phyloP scores from a whole-genome alignment of 768 basidiomycete species.

The Trametes cinnabarina region DNA sequence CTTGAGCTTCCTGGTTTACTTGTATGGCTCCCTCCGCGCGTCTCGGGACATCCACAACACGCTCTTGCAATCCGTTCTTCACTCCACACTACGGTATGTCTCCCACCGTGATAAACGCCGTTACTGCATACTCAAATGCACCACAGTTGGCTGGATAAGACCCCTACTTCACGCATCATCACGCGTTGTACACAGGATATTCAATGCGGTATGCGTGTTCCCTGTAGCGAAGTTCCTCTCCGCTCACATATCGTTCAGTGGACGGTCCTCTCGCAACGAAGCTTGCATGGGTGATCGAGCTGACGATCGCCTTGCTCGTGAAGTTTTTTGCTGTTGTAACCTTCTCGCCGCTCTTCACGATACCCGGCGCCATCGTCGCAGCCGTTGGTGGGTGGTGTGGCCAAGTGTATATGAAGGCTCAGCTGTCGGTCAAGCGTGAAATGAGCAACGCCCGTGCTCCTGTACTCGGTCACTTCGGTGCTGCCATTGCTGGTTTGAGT shows the following conservation, averaged over 20 bases:
- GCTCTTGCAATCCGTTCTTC: conserved; percentile 30
- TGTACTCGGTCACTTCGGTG: conserved; percentile 51
- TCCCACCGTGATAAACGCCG: too few species aligned
- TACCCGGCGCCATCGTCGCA: conserved; percentile 38
- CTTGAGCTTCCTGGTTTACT: conserved; percentile 22
- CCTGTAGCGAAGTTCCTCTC: not conserved
- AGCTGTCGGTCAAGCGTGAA: conserved; percentile 57
- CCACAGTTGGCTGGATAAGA: conserved; percentile 49
- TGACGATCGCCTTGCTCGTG: conserved; percentile 33
- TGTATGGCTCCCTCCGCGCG: conserved; percentile 32
- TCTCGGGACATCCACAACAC: conserved; percentile 33
- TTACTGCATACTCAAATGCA: not conserved
- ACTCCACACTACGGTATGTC: conserved; percentile 31
- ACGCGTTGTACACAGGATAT: conserved; percentile 71
- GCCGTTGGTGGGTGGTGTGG: conserved; percentile 43
- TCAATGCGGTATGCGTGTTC: conserved; percentile 27
- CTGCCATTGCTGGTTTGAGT: conserved; percentile 53
- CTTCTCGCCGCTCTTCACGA: conserved; percentile 41
- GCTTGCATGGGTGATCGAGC: conserved; percentile 31
- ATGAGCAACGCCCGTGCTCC: conserved; percentile 53
- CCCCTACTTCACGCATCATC: conserved; percentile 58
- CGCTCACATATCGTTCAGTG: conserved; percentile 22
- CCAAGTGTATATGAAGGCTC: conserved; percentile 55
- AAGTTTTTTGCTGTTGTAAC: conserved; percentile 38
- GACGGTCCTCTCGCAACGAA: conserved; percentile 33